Conservation (phyloP, 2,329 filamentous ascomycete species). For the Sclerotinia glacialis region DNA sequence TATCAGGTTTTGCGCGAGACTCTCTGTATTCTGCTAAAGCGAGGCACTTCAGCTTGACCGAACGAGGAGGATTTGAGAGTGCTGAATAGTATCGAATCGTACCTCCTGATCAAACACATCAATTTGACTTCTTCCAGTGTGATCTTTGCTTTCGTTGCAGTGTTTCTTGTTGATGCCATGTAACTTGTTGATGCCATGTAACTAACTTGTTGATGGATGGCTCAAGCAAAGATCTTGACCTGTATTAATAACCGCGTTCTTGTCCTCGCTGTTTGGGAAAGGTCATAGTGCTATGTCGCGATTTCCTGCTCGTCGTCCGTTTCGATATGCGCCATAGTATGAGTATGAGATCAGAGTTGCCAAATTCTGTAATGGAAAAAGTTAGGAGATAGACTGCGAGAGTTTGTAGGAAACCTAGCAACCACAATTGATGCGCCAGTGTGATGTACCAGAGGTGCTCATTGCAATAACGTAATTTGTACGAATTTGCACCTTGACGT, state of each 20-base stretch:
- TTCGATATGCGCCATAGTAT: not conserved
- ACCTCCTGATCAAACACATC: accelerated
- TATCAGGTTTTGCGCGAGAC: not conserved
- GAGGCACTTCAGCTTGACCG: too few relatives aligned
- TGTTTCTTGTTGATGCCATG: not conserved
- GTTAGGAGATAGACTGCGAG: accelerated
- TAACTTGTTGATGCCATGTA: not conserved
- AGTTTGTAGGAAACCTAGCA: not conserved
- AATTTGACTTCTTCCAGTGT: not conserved
- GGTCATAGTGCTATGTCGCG: not conserved
- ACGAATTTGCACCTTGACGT: not conserved
- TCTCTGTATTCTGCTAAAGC: not conserved
- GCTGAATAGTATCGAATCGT: not conserved
- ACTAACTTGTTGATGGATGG: not conserved
- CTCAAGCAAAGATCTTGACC: not conserved
- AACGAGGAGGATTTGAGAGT: not conserved
- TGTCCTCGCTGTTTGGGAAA: too few relatives aligned
- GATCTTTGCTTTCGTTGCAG: too few relatives aligned
- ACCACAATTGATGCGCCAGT: not conserved
- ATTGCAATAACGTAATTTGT: not conserved
- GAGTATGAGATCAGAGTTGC: not conserved
- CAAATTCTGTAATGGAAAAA: not conserved
- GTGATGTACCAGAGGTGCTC: not conserved
- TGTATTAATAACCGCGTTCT: not conserved
- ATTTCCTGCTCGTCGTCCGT: not conserved